Evolutionary conservation across 2,329 filamentous ascomycete genomes (phyloP).

Genomic region (Podosphaera fusca): DNA sequence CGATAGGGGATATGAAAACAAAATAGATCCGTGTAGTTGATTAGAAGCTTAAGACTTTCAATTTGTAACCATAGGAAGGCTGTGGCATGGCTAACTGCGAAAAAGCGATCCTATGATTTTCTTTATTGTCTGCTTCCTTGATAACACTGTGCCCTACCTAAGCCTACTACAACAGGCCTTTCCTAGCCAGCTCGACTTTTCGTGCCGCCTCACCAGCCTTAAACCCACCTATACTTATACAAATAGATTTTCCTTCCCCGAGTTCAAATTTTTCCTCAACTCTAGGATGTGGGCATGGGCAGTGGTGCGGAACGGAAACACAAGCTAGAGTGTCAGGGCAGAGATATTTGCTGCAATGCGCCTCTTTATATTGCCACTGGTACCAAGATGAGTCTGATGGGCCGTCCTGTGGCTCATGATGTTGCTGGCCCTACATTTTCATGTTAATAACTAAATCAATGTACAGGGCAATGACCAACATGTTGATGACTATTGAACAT

Average conservation of each 20-base stretch:
- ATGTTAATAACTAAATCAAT: not conserved
- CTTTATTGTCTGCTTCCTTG: too few species aligned
- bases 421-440: conserved; percentile 20
- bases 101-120: too few species aligned
- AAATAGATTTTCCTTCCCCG: conserved; percentile 48
- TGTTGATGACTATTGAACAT: conserved; percentile 55
- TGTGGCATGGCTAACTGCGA: too few species aligned
- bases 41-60: too few species aligned
- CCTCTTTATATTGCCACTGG: conserved; percentile 41
- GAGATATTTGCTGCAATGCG: conserved; percentile 80
- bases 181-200: conserved; percentile 61
- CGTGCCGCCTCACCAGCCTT: conserved; percentile 45
- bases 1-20: too few species aligned
- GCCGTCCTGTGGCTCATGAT: conserved; percentile 45
- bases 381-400: conserved; percentile 70
- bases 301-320: conserved; percentile 92
- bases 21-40: too few species aligned
- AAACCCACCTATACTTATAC: conserved; percentile 54
- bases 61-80: too few species aligned
- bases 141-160: not conserved
- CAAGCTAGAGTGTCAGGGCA: conserved; percentile 89
- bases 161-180: conserved; percentile 39
- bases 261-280: conserved; percentile 60
- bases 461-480: not conserved
- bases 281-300: conserved; percentile 63